Conservation (phyloP, 208 protist genomes). For the Wallacemonas sp. region DNA sequence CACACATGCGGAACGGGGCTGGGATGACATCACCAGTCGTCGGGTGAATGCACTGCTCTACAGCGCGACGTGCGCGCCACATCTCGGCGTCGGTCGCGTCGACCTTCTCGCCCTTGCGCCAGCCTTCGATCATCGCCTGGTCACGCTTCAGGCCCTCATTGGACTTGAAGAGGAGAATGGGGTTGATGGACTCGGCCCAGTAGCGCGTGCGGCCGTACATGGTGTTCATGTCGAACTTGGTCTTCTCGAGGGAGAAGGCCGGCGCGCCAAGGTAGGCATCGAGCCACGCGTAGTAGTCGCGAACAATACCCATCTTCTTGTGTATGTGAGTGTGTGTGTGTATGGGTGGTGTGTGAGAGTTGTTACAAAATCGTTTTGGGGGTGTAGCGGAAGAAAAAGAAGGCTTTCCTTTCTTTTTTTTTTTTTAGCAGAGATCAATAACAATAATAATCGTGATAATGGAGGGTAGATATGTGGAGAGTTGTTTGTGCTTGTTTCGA, state of each 20-base stretch:
- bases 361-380: too few species aligned
- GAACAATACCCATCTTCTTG: constrained; percentile 18
- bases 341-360: too few species aligned
- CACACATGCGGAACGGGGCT: constrained; percentile 90
- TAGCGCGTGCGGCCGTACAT: constrained; percentile 83
- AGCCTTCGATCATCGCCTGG: constrained; percentile 47
- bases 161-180: constrained; percentile 63
- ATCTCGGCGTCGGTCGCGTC: constrained; percentile 61
- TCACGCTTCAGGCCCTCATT: constrained; percentile 43
- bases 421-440: constrained; percentile 4
- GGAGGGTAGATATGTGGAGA: neutral
- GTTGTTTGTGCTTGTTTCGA: neutral
- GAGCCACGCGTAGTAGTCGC: constrained; percentile 19
- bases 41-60: constrained; percentile 91
- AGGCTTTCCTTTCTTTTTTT: constrained; percentile 11
- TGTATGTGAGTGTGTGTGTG: constrained; percentile 8
- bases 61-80: constrained; percentile 81
- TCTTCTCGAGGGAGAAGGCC: constrained; percentile 54
- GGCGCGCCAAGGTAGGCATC: constrained; percentile 21
- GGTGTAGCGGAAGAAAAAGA: neutral
- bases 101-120: constrained; percentile 32
- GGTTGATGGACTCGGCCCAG: constrained; percentile 86
- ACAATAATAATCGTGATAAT: too few species aligned
- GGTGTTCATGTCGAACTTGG: constrained; percentile 83
- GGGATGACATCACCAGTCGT: constrained; percentile 89